Percentiles rank a stretch among this genome's conserved stretches.
Conservation (phyloP, 1,139 yeast species). For the Kurtzmaniella quercitrusa region DNA sequence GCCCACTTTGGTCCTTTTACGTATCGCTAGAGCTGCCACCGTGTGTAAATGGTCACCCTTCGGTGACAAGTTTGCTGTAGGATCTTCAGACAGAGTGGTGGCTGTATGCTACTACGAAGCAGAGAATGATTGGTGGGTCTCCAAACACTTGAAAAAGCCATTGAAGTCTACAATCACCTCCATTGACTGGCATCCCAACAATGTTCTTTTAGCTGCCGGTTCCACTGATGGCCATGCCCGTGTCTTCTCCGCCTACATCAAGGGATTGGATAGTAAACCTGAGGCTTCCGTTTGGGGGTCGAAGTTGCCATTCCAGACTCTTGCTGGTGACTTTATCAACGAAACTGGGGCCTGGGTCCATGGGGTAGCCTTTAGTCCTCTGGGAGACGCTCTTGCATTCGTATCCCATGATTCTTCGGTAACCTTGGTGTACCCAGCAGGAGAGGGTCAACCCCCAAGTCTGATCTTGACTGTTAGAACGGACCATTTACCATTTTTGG, state of each 20-base stretch:
- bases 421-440: slow-evolving; percentile 71
- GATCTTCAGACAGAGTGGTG: slow-evolving; percentile 89
- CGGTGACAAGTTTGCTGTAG: slow-evolving; percentile 93
- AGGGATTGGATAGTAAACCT: slow-evolving; percentile 86
- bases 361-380: slow-evolving; percentile 81
- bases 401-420: slow-evolving; percentile 76
- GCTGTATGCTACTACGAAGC: slow-evolving; percentile 95
- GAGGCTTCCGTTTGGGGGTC: slow-evolving; percentile 87
- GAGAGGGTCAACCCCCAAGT: slow-evolving; percentile 55
- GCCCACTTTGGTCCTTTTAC: slow-evolving; percentile 87
- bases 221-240: slow-evolving; percentile 94
- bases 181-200: slow-evolving; percentile 93
- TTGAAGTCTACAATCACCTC: slow-evolving; percentile 81
- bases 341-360: slow-evolving; percentile 90
- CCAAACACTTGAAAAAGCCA: slow-evolving; percentile 94
- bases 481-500: slow-evolving; percentile 77
- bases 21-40: slow-evolving; percentile 94
- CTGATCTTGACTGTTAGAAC: slow-evolving; percentile 50
- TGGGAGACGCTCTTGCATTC: slow-evolving; percentile 73
- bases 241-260: slow-evolving; percentile 89
- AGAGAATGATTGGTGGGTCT: slow-evolving; percentile 99
- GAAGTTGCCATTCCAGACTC: slow-evolving; percentile 90
- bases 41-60: slow-evolving; percentile 91
- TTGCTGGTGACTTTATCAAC: slow-evolving; percentile 79
- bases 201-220: slow-evolving; percentile 83